Evolutionary conservation across 1,284 basidiomycete species (phyloP), one percentile per base, ranked within the genome.

Genomic region (Ustilago nuda): DNA sequence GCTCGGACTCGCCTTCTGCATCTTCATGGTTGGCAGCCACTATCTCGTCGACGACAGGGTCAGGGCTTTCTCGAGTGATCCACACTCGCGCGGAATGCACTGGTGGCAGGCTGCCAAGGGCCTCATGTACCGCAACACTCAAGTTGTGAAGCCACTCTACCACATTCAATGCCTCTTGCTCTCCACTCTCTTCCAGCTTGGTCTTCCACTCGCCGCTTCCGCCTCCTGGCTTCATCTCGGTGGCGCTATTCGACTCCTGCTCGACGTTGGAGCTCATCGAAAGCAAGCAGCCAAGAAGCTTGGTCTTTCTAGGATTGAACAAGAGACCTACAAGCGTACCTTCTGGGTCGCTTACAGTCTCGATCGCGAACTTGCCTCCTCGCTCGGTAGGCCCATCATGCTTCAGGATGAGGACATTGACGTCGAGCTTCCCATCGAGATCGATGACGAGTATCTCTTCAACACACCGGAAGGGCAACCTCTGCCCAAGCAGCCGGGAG

Each of bases 351-450:
- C 73, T 12, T 83, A 83, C 62, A 65, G 69, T 48, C 58, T 81
- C 1, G 82, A 83, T 51, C 81, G 81, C 30, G 79, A 78, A 59
- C 33, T 62, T 27, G 65, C 71, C 19, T 52, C 79, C 1, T 60
- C 53, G 8, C 58, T 83, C 12, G 82, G 82, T 4, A 54, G 82
- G 27, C 82, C 82, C 4, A 65, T 81, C 55, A 73, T 77, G 61
- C 61, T 82, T 15, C 78, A 82, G 36, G 82, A 82, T 50, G 82
- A 82, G 36, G 81, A 83, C 50, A 80, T 83, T 19, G 82, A 83
- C 46, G 55, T 82, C 5, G 81, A 78, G 23, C 62, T 72, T 3
- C 81, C 81, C 7, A 32, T 81, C 43, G 74, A 76, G 51, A 58
- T 81, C 12, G 82, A 83, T 41, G 82, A 83, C 60, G 68, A 78